Base-by-base conservation (phyloP, 73 alveolate genomes). In the Chromera velia region DNA sequence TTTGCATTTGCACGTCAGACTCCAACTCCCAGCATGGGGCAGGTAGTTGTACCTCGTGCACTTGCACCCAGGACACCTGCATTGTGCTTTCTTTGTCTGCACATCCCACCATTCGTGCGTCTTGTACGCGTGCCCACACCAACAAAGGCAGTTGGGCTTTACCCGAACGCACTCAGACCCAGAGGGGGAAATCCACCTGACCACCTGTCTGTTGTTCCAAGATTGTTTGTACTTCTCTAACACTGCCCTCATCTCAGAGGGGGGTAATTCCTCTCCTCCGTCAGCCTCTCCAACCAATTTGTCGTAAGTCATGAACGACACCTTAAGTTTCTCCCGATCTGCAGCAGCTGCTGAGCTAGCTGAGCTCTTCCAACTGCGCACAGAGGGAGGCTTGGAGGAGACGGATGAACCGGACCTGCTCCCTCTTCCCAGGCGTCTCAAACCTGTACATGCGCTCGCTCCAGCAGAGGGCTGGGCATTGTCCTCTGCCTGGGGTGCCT, bases 101-200 rank as follows among this genome's bases (percentile, higher is more conserved):
- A 65, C 33, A 70, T 70, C 78, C 78, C 78, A 70, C 78, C 78
- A 70, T 30, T 70, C 78, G 45, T 70, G 78, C 22, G 78, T 70
- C 45, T 70, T 70, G 45, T 34, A 70, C 32, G 33, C 67, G 45
- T 70, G 78, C 26, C 78, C 78, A 70, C 78, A 70, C 33, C 33
- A 70, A 65, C 78, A 70, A 0, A 70, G 70, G 10, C 78, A 70
- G 27, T 62, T 62, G 1, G 78, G 78, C 32, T 70, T 70, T 0
- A 70, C 78, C n/a, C 78, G 9, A 0, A 70, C 78, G 45, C 78
- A 70, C 10, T 70, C 78, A 34, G 33, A 34, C 19, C 27, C 27
- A 33, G 45, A 26, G 68, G 33, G 67, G 19, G 48, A 28, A 34
- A 62, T 70, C 45, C 67, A 62, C 33, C 33, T 34, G 27, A 34